phyloP scores from a whole-genome alignment of 75 land plant species.

The Picea sitchensis region DNA sequence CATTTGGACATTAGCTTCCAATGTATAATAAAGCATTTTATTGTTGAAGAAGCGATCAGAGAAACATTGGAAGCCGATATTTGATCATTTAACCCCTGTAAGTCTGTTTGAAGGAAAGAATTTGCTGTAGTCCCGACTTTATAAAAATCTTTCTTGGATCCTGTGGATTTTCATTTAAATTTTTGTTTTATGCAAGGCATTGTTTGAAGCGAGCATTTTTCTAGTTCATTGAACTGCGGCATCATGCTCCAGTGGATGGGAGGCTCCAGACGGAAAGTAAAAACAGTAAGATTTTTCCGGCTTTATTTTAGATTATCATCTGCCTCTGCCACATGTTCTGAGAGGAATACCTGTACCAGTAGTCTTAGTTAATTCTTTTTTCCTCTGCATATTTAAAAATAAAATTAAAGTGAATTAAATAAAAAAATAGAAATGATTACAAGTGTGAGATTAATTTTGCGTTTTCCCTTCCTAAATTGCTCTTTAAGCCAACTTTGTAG shows the following conservation, averaged over 20 bases:
- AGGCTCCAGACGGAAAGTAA: slow-evolving; percentile 10
- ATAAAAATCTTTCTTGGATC: neutral
- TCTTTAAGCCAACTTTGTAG: too few relatives aligned
- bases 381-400: too few relatives aligned
- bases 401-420: too few relatives aligned
- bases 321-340: neutral
- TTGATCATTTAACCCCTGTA: neutral
- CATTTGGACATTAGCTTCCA: neutral
- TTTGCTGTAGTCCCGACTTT: neutral
- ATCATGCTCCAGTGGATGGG: slow-evolving; percentile 10
- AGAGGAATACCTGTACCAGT: neutral
- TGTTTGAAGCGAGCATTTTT: neutral
- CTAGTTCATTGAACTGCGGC: too few relatives aligned
- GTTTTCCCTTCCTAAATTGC: too few relatives aligned
- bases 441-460: too few relatives aligned
- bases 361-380: neutral
- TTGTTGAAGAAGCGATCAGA: neutral
- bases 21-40: neutral
- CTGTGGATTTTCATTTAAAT: neutral
- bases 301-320: neutral
- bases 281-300: slow-evolving; percentile 2
- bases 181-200: too few relatives aligned
- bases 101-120: neutral
- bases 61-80: neutral
- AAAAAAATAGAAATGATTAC: too few relatives aligned